A percentile compares a stretch with the other conserved stretches of the same genome.
phyloP scores from a whole-genome alignment of 2,329 filamentous ascomycete genomes.

The Alternaria brassicicola region DNA sequence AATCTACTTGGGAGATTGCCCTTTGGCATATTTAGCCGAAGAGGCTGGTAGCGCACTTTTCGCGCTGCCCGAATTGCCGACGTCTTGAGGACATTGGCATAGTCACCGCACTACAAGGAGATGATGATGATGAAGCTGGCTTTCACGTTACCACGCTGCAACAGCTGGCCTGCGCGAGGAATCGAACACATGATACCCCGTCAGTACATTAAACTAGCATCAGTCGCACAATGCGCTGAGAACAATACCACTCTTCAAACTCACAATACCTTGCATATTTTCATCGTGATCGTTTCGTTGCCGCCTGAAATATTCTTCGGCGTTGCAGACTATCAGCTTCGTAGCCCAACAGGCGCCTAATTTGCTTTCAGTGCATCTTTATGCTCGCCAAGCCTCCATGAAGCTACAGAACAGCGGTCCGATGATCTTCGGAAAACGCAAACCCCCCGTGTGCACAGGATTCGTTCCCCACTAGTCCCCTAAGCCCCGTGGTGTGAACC shows the following conservation, averaged over 20 bases:
- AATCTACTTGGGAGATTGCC: neutral
- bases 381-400: neutral
- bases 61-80: neutral
- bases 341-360: neutral
- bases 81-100: neutral
- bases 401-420: conserved; percentile 1
- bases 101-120: neutral
- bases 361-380: neutral
- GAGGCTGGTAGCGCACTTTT: neutral
- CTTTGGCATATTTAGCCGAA: neutral
- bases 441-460: neutral
- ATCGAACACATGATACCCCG: conserved; percentile 12
- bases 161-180: conserved; percentile 10
- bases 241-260: neutral
- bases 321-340: neutral
- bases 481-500: neutral
- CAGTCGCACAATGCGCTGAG: neutral
- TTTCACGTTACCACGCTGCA: conserved; percentile 3
- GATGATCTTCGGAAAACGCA: conserved; percentile 12
- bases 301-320: neutral
- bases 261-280: neutral
- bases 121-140: conserved; percentile 12
- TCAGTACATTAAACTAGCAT: conserved; percentile 2
- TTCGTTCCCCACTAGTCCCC: neutral
- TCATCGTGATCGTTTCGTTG: neutral